Percentiles rank a stretch among this genome's conserved stretches.
phyloP scores from a whole-genome alignment of 1,139 yeast species.

The Zygoascus sp. region DNA sequence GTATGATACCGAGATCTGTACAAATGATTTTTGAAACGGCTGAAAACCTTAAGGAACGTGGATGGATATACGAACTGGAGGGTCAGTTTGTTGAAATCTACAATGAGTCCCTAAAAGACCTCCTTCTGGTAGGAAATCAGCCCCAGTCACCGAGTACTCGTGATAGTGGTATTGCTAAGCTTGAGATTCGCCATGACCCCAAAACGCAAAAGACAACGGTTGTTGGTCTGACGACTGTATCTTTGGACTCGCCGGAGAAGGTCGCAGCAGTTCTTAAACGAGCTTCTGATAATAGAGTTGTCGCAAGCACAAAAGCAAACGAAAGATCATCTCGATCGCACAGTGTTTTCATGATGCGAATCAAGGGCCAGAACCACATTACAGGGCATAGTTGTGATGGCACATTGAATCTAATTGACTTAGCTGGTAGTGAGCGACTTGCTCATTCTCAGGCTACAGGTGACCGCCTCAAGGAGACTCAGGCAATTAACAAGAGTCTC shows the following conservation, averaged over 20 bases:
- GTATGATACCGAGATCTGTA: constrained; percentile 80
- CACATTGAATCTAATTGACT: constrained; percentile 66
- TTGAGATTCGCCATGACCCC: constrained; percentile 74
- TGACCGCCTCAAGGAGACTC: constrained; percentile 79
- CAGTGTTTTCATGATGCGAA: constrained; percentile 64
- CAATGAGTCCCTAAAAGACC: constrained; percentile 73
- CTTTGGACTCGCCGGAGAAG: constrained; percentile 45
- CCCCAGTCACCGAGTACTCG: too few species aligned
- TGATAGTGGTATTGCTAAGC: constrained; percentile 40
- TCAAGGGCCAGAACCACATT: constrained; percentile 50
- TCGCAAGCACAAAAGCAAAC: constrained; percentile 79
- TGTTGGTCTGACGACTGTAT: constrained; percentile 53
- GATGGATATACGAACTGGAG: constrained; percentile 61
- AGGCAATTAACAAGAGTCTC: constrained; percentile 81
- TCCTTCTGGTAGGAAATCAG: constrained; percentile 45
- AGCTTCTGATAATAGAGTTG: constrained; percentile 57
- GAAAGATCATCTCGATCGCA: constrained; percentile 72
- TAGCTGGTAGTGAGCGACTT: constrained; percentile 90
- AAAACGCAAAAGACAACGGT: constrained; percentile 49
- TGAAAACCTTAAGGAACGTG: constrained; percentile 45
- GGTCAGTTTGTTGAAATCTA: constrained; percentile 90
- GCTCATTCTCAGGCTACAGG: constrained; percentile 65
- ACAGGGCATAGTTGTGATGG: constrained; percentile 56
- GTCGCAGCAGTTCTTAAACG: constrained; percentile 49
- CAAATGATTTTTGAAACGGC: constrained; percentile 65